Percentiles rank a stretch among this genome's conserved stretches.
Conservation (phyloP, 176 grass and related monocot genomes). For the Rhipidocladum racemiflorum region DNA sequence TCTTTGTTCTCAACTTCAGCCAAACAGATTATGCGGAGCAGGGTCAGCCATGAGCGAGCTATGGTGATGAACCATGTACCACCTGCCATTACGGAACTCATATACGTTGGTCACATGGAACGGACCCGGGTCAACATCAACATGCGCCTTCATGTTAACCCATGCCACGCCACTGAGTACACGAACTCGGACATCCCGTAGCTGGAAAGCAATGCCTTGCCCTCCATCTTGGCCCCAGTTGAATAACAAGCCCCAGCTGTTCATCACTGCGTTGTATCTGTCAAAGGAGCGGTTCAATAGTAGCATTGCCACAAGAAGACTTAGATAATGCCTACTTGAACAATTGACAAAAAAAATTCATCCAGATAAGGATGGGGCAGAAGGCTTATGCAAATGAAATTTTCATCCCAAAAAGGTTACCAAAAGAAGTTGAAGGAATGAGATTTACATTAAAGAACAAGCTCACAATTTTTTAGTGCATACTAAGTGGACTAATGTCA, state of each 20-base stretch:
- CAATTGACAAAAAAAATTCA: neutral
- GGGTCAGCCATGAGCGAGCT: slow-evolving; percentile 61
- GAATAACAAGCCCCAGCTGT: slow-evolving; percentile 75
- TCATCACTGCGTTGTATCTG: slow-evolving; percentile 77
- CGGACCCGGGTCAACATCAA: slow-evolving; percentile 41
- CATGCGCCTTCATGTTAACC: slow-evolving; percentile 75
- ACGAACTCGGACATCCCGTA: slow-evolving; percentile 71
- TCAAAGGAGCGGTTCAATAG: neutral
- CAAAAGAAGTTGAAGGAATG: neutral
- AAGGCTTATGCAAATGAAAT: neutral
- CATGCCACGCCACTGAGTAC: slow-evolving; percentile 69
- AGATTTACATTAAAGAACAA: neutral
- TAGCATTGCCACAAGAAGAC: neutral
- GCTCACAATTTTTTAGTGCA: neutral
- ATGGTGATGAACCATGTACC: slow-evolving; percentile 95
- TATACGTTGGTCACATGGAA: slow-evolving; percentile 84
- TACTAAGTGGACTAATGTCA: neutral
- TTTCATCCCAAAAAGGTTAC: neutral
- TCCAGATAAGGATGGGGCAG: neutral
- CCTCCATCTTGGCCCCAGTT: slow-evolving; percentile 90
- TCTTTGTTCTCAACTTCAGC: slow-evolving; percentile 39
- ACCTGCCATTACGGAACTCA: slow-evolving; percentile 61
- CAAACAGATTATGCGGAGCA: slow-evolving; percentile 55
- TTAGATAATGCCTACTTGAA: slow-evolving; percentile 10
- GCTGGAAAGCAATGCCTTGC: slow-evolving; percentile 66